Evolutionary conservation across 331 rosid genomes (phyloP), one percentile per base, ranked within the genome.

Genomic region (Ulmus americana): DNA sequence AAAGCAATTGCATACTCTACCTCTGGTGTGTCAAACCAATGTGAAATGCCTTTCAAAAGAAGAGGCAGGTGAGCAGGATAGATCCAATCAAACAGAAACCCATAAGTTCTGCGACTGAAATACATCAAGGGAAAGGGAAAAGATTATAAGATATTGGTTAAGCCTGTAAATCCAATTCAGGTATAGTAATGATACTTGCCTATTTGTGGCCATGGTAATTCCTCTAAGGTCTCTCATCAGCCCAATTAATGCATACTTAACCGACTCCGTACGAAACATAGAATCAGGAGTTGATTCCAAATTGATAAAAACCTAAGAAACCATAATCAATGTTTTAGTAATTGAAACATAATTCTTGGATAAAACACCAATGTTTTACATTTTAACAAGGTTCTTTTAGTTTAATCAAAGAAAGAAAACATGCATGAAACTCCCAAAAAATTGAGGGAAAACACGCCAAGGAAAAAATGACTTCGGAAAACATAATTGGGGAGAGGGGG

Each of bases 161-260:
- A 55, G 47, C 7, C 61, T 63, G 28, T 22, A 22, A 55, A 70
- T 42, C 38, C 48, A 69, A 66, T 68, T 48, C 39, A 59, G 61
- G 75, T 76, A 63, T 41, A 69, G 55, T 52, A 35, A 22, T 43
- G 48, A 51, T 65, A 69, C 64, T 61, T 78, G 80, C 99, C 97
- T 94, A 70, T 85, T 90, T 76, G 99, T 85, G 54, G 99, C 97
- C 97, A 94, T 90, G 35, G 99, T 83, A 74, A 94, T 94, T 79
- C 99, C 99, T 78, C 97, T 82, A 47, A 94, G 97, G 70, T 94
- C 99, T 82, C 99, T 84, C 99, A 85, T 87, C 82, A 94, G 63
- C 72, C 97, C 99, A 69, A 94, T 85, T 63, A 94, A 82, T 46
- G 86, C 88, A 78, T 66, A 84, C 77, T 83, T 94, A 40, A 94